A percentile compares a stretch with the other conserved stretches of the same genome.
phyloP scores from a whole-genome alignment of 2,329 filamentous ascomycete genomes.

The Colletotrichum siamense region DNA sequence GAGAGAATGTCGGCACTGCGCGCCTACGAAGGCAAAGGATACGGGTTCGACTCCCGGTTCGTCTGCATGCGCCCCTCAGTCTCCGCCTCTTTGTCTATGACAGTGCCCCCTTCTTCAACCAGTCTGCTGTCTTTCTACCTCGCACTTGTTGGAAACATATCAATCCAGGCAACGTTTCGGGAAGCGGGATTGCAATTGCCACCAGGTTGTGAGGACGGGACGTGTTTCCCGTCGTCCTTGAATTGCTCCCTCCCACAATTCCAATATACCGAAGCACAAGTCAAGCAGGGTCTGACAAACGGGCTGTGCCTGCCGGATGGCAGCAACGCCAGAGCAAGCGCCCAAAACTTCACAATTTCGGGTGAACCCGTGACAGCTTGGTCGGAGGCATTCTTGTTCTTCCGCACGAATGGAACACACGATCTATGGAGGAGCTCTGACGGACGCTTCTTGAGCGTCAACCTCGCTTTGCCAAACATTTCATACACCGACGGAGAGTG shows the following conservation, averaged over 20 bases:
- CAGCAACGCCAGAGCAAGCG: not conserved
- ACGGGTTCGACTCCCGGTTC: not conserved
- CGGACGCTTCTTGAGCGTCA: not conserved
- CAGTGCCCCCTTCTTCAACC: not conserved
- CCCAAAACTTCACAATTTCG: not conserved
- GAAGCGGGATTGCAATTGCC: not conserved
- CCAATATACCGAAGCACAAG: not conserved
- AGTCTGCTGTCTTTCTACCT: not conserved
- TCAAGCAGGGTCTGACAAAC: not conserved
- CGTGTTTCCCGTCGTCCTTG: not conserved
- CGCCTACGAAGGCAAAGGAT: not conserved
- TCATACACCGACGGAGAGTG: not conserved
- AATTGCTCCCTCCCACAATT: not conserved
- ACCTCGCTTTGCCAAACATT: not conserved
- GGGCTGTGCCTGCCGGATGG: not conserved
- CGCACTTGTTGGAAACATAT: not conserved
- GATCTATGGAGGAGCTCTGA: not conserved
- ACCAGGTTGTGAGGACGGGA: not conserved
- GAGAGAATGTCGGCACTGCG: not conserved
- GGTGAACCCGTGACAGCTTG: not conserved
- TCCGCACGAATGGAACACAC: not conserved
- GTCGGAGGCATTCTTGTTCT: not conserved
- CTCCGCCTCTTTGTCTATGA: not conserved
- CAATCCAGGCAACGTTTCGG: not conserved
- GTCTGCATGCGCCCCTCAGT: not conserved